These are phyloP conservation scores for Flaveria bidentis DNA, from an alignment of 129 eudicot genomes.

Conservation along the genomic window DNA sequence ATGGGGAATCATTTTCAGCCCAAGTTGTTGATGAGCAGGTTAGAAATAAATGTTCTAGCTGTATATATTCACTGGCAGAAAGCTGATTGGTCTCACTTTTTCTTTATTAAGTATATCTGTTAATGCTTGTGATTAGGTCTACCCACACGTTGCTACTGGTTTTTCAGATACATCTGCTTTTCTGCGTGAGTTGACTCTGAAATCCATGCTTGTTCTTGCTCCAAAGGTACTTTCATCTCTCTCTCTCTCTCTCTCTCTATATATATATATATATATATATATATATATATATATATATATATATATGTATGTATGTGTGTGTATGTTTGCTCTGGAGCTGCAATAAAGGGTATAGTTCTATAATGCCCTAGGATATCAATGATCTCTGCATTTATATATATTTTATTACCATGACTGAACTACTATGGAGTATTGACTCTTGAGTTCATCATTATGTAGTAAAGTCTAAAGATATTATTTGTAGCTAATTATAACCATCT, in stretches of 20 bases:
- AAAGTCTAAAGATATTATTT: constrained; percentile 2
- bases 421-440: neutral
- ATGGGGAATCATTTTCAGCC: constrained; percentile 82
- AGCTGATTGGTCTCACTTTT: constrained; percentile 18
- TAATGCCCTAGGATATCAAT: neutral
- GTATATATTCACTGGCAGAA: constrained; percentile 1
- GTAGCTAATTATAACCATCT: neutral
- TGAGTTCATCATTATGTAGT: constrained; percentile 3
- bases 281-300: neutral
- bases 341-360: neutral
- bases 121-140: constrained; percentile 56
- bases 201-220: constrained; percentile 98
- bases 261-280: neutral
- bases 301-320: neutral
- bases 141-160: constrained; percentile 91
- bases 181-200: constrained; percentile 87
- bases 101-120: constrained; percentile 4
- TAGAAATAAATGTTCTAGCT: constrained; percentile 26
- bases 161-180: constrained; percentile 95
- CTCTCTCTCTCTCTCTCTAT: constrained; percentile 5
- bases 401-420: neutral
- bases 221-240: constrained; percentile 68
- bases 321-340: neutral
- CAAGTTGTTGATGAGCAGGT: constrained; percentile 96
- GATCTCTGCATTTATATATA: neutral